These are phyloP conservation scores for Euphorbia pulcherrima DNA, from an alignment of 345 rosid genomes.

Conservation along the genomic window DNA sequence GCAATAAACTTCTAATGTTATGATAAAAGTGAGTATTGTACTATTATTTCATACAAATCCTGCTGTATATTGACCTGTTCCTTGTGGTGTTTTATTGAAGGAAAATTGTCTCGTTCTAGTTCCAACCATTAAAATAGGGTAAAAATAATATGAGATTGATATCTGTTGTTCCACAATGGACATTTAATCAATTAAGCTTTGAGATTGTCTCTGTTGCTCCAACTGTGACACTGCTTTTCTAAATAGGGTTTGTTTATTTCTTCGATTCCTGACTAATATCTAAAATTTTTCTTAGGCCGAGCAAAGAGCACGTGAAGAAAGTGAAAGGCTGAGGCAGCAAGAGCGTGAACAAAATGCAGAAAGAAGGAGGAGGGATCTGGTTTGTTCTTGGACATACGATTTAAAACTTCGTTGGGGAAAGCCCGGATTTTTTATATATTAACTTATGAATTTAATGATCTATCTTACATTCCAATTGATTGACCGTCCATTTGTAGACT, in stretches of 20 bases:
- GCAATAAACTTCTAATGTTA: background rate
- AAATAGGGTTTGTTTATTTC: background rate
- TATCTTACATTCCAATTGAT: background rate
- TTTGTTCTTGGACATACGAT: constrained; percentile 32
- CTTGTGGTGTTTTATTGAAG: background rate
- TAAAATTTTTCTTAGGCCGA: constrained; percentile 55
- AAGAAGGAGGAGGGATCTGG: constrained; percentile 89
- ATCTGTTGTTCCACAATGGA: background rate
- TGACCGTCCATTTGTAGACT: constrained; percentile 35
- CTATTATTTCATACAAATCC: background rate
- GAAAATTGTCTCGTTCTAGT: background rate
- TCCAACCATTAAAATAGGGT: background rate
- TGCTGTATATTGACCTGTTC: background rate
- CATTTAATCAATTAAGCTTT: background rate
- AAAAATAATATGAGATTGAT: background rate
- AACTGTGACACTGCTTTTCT: background rate
- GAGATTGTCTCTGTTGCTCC: background rate
- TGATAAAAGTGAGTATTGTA: background rate
- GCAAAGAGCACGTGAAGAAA: constrained; percentile 84
- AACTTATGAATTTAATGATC: background rate
- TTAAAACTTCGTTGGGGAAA: background rate
- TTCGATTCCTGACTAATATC: background rate
- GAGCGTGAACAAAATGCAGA: constrained; percentile 81
- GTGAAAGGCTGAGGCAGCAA: constrained; percentile 82
- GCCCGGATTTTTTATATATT: background rate